A percentile compares a stretch with the other conserved stretches of the same genome.
These are phyloP conservation scores for Lachancea fermentati DNA, from an alignment of 805 yeast genomes.

Conservation along the genomic window DNA sequence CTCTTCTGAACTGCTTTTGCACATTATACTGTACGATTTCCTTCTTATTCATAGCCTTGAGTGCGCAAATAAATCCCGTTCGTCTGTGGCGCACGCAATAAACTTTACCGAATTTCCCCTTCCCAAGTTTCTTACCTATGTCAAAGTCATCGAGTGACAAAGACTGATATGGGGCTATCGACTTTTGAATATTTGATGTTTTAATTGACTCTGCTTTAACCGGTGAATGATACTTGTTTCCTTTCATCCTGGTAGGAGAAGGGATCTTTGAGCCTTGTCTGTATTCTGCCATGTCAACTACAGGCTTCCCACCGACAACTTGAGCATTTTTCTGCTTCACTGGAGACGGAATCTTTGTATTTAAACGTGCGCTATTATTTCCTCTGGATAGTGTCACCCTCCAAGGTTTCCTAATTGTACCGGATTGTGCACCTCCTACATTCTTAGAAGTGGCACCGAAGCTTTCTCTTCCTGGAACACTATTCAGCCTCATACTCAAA, in stretches of 20 bases:
- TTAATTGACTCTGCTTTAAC: background rate
- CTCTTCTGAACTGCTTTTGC: slow-evolving; percentile 82
- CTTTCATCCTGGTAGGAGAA: slow-evolving; percentile 1
- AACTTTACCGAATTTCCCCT: slow-evolving; percentile 90
- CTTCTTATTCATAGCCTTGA: slow-evolving; percentile 83
- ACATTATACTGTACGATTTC: slow-evolving; percentile 72
- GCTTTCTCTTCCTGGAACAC: slow-evolving; percentile 10
- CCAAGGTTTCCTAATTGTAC: slow-evolving; percentile 2
- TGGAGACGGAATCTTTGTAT: background rate
- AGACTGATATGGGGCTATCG: slow-evolving; percentile 2
- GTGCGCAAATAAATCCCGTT: slow-evolving; percentile 79
- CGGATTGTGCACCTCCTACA: background rate
- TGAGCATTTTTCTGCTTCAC: background rate
- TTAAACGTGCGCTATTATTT: background rate
- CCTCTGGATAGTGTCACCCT: slow-evolving; percentile 5
- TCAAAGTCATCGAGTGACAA: slow-evolving; percentile 56
- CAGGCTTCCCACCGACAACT: background rate
- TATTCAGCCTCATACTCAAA: slow-evolving; percentile 21
- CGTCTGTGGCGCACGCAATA: slow-evolving; percentile 76
- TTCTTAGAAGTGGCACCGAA: slow-evolving; percentile 1
- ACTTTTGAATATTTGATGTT: background rate
- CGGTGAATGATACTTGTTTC: slow-evolving; percentile 1
- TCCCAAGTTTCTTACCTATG: slow-evolving; percentile 80
- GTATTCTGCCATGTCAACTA: background rate
- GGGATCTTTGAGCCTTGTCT: background rate